Evolutionary conservation across 2,329 filamentous ascomycete species (phyloP).

Genomic region (Coleophoma eucalyptorum): DNA sequence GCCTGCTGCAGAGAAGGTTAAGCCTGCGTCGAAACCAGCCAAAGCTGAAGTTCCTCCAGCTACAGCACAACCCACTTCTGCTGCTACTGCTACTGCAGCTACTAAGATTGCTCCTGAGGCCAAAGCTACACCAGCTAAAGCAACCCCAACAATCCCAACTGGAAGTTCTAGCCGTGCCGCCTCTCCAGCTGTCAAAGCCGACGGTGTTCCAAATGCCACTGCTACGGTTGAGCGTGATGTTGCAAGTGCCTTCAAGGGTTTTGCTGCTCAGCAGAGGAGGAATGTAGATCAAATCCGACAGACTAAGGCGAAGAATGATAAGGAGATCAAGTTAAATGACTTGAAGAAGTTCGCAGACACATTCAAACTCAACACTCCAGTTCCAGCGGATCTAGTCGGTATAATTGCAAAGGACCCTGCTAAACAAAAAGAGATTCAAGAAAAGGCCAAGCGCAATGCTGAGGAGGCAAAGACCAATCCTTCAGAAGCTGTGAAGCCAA

Average conservation of each 20-base stretch:
- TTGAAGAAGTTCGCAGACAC: slow-evolving; percentile 90
- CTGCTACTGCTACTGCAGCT: slow-evolving; percentile 3
- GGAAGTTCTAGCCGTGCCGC: slow-evolving; percentile 30
- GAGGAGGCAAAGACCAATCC: slow-evolving; percentile 51
- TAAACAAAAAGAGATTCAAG: slow-evolving; percentile 91
- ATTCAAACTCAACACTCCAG: slow-evolving; percentile 92
- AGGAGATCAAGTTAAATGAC: slow-evolving; percentile 89
- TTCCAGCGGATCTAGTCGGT: slow-evolving; percentile 85
- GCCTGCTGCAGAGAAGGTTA: slow-evolving; percentile 17
- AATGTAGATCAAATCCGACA: slow-evolving; percentile 52
- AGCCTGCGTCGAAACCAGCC: slow-evolving; percentile 20
- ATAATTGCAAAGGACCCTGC: slow-evolving; percentile 96
- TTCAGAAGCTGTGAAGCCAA: slow-evolving; percentile 35
- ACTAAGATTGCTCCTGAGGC: slow-evolving; percentile 7
- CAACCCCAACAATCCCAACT: slow-evolving; percentile 12
- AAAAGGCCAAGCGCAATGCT: slow-evolving; percentile 76
- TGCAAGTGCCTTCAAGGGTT: slow-evolving; percentile 59
- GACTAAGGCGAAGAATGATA: slow-evolving; percentile 66
- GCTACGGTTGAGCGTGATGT: slow-evolving; percentile 60
- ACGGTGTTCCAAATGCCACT: slow-evolving; percentile 47
- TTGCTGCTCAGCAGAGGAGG: slow-evolving; percentile 53
- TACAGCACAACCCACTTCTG: slow-evolving; percentile 10
- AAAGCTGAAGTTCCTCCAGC: slow-evolving; percentile 22
- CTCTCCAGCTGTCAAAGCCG: slow-evolving; percentile 23
- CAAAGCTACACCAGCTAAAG: slow-evolving; percentile 29